These are phyloP conservation scores for button mushroom (Agaricus bisporus) DNA, from an alignment of 768 basidiomycete species.

Conservation along the genomic window DNA sequence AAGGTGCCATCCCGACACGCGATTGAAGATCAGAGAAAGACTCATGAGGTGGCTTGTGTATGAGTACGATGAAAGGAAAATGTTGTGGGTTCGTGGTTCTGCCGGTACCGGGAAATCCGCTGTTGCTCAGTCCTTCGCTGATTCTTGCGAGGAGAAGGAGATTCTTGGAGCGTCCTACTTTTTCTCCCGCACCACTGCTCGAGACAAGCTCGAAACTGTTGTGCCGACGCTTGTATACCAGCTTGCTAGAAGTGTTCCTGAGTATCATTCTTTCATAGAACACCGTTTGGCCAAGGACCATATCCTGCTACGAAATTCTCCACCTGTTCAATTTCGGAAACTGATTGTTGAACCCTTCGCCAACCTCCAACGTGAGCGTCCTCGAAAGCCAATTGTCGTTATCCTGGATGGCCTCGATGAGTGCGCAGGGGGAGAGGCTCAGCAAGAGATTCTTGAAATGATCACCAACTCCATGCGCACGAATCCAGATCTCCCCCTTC, in stretches of 20 bases:
- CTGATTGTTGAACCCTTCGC: neutral
- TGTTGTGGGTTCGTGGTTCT: slow-evolving; percentile 1
- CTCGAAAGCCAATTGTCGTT: neutral
- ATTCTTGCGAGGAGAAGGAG: too few species aligned
- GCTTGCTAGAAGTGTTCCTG: neutral
- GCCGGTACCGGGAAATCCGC: slow-evolving; percentile 1
- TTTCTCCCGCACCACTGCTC: too few species aligned
- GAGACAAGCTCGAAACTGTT: neutral
- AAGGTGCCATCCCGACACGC: neutral
- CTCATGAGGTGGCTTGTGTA: neutral
- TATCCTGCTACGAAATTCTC: neutral
- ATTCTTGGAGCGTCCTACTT: too few species aligned
- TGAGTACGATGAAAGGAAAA: neutral
- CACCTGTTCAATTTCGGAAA: neutral
- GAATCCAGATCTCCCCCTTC: neutral
- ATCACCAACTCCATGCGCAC: neutral
- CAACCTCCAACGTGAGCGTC: neutral
- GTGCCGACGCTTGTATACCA: neutral
- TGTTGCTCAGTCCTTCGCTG: too few species aligned
- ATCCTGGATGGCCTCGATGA: neutral
- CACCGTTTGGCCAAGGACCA: neutral
- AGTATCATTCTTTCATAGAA: neutral
- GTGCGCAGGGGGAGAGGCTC: neutral
- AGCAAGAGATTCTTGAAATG: neutral
- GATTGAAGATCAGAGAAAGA: neutral